These are phyloP conservation scores for Selaginella moellendorffii DNA, from an alignment of 75 land plant genomes.

Conservation along the genomic window DNA sequence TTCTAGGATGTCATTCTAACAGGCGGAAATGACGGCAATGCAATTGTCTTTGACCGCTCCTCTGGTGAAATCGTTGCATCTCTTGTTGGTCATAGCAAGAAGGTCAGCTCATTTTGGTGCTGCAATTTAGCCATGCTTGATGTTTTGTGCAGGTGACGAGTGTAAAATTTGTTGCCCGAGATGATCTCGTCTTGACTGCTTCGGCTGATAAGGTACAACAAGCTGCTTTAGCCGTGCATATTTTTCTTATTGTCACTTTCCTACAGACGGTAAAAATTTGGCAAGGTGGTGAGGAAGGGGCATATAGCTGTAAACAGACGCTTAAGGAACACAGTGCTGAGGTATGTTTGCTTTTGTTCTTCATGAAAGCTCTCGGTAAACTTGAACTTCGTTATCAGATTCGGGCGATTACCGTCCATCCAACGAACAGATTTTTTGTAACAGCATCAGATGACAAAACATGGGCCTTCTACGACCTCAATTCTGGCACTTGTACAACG, in stretches of 20 bases:
- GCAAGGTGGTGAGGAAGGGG: conserved; percentile 80
- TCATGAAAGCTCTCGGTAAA: background rate
- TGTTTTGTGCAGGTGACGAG: conserved; percentile 54
- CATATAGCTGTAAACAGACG: conserved; percentile 50
- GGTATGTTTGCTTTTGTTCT: conserved; percentile 24
- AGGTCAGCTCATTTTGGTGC: conserved; percentile 25
- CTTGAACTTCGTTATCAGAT: conserved; percentile 37
- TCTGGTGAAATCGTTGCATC: conserved; percentile 74
- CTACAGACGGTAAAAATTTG: conserved; percentile 82
- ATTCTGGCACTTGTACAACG: conserved; percentile 58
- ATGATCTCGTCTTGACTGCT: conserved; percentile 57
- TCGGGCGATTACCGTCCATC: conserved; percentile 86
- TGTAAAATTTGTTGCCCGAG: conserved; percentile 74
- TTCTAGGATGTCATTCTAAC: conserved; percentile 74
- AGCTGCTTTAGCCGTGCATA: background rate
- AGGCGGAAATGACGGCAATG: conserved; percentile 85
- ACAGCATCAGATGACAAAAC: conserved; percentile 80
- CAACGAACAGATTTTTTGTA: conserved; percentile 88
- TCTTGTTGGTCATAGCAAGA: conserved; percentile 86
- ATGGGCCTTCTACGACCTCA: conserved; percentile 93
- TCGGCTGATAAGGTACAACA: conserved; percentile 80
- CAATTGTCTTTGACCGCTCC: conserved; percentile 58
- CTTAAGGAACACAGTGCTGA: conserved; percentile 81
- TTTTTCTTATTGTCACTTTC: conserved; percentile 2
- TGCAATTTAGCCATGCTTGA: background rate